phyloP scores from a whole-genome alignment of 345 rosid species.

The Eucalyptus pumila region DNA sequence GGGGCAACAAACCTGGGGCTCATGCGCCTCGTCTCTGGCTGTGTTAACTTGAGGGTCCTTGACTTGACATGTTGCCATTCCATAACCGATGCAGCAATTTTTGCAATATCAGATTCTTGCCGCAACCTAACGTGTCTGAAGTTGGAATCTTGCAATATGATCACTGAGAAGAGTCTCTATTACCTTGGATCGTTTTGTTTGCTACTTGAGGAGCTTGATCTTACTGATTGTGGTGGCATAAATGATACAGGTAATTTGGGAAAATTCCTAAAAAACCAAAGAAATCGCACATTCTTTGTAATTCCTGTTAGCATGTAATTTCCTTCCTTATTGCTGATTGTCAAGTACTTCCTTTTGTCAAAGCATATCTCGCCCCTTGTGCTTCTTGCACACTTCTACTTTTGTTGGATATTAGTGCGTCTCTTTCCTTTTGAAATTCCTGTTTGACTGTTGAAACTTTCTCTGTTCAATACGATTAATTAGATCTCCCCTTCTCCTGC shows the following conservation, averaged over 20 bases:
- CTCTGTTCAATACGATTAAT: not conserved
- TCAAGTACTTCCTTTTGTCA: not conserved
- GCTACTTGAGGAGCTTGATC: conserved; percentile 72
- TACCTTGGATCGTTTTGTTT: conserved; percentile 49
- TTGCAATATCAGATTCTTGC: conserved; percentile 60
- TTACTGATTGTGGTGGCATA: conserved; percentile 68
- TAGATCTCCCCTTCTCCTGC: not conserved
- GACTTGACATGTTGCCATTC: conserved; percentile 66
- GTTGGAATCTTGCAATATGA: conserved; percentile 75
- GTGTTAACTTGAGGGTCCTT: conserved; percentile 39
- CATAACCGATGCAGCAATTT: conserved; percentile 63
- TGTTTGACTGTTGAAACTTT: not conserved
- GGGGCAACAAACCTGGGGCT: conserved; percentile 54
- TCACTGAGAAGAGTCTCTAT: conserved; percentile 70
- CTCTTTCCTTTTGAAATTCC: not conserved
- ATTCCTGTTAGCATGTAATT: not conserved
- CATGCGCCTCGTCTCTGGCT: conserved; percentile 45
- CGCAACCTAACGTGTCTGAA: conserved; percentile 49
- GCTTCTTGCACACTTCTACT: not conserved
- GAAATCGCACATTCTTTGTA: not conserved
- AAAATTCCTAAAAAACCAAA: not conserved
- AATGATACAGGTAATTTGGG: conserved; percentile 50
- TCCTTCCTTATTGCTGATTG: not conserved
- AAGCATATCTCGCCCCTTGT: not conserved
- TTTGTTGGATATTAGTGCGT: not conserved